Conservation (phyloP, 257 asterid genomes). For the Solanum clarkiae region DNA sequence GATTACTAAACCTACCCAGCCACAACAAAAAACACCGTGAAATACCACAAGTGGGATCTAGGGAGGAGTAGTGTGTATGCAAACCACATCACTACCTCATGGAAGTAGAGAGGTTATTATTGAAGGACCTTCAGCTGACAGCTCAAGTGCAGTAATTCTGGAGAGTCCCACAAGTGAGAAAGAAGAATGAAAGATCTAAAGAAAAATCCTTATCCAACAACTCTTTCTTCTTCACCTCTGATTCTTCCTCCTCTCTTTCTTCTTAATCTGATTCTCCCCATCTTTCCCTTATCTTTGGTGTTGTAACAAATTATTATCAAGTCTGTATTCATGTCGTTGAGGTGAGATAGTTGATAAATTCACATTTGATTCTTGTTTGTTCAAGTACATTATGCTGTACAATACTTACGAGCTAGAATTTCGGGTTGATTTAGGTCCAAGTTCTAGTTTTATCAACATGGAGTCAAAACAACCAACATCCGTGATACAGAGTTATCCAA, state of each 20-base stretch:
- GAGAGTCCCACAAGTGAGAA: background rate
- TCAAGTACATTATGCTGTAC: background rate
- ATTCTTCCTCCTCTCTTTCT: background rate
- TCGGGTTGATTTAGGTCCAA: background rate
- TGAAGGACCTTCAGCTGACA: background rate
- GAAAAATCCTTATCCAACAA: background rate
- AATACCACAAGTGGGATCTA: background rate
- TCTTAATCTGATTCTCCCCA: background rate
- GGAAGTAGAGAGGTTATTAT: background rate
- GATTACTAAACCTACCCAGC: background rate
- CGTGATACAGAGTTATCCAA: background rate
- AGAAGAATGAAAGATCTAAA: background rate
- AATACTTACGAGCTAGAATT: background rate
- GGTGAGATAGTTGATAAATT: background rate
- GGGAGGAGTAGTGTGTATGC: background rate
- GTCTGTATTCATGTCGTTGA: background rate
- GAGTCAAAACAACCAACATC: background rate
- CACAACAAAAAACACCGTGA: background rate
- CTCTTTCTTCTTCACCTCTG: background rate
- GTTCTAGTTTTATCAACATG: background rate
- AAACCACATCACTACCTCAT: background rate
- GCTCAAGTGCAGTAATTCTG: background rate
- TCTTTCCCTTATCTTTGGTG: background rate
- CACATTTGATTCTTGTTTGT: background rate
- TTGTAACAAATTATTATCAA: background rate